Evolutionary conservation across 345 rosid genomes (phyloP), one percentile per base, ranked within the genome.

Genomic region (Heritiera littoralis): DNA sequence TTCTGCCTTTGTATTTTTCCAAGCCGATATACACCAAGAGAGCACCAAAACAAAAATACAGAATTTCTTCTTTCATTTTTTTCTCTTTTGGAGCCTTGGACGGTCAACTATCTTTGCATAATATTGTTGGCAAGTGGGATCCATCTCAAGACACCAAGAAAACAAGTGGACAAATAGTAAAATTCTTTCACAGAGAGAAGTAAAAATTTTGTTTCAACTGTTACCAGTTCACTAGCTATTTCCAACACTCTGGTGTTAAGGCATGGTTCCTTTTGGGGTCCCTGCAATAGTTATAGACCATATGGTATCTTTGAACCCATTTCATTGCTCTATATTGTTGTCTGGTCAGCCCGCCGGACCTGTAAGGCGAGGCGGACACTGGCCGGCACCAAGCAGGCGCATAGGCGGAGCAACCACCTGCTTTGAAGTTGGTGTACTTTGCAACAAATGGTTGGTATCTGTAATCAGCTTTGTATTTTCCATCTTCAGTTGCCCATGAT

Each of bases 401-500:
- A 72, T 89, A 88, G 83, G 97, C 93, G 0, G 98, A 77, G 92
- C 99, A 96, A 49, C 99, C 99, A 0, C 86, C 52, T 0, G 93
- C 94, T 76, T 91, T 89, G 81, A 96, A 96, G 79, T 88, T 89
- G 75, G 90, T 90, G 81, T 89, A 96, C 72, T 74, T 79, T 0
- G 94, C 98, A 49, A 91, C 84, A 73, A 96, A 96, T 1, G 99
- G 99, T 55, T 96, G 99, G 85, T 92, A 96, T 40, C 76, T 87
- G n/a, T 94, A 94, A 70, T 96, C 92, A 0, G 94, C 98, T 86
- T 89, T 96, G 93, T 96, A 96, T 84, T 89, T 96, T 17, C 99
- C 98, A 74, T 96, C 89, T 23, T 96, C 99, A 0, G 99, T 96
- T 8, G 99, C 99, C 99, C 99, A 96, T 2, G 97, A 88, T 6